Conservation (phyloP, 768 basidiomycete species). For the Xerocomellus intermedius region DNA sequence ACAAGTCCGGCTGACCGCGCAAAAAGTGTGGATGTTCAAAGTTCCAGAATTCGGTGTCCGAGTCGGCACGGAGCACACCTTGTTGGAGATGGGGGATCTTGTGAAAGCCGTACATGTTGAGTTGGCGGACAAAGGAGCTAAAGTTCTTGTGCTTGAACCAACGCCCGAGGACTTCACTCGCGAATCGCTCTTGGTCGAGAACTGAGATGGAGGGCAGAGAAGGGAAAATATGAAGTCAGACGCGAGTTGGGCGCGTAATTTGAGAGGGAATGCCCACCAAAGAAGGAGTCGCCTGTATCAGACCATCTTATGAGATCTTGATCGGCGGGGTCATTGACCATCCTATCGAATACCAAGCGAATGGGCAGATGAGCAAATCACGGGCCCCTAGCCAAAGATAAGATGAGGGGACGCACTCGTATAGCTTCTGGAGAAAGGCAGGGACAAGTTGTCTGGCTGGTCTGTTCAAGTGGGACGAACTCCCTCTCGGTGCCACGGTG, state of each 20-base stretch:
- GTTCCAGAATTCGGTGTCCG: conserved; percentile 83
- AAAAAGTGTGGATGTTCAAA: conserved; percentile 90
- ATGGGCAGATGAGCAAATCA: conserved; percentile 11
- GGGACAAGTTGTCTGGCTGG: conserved; percentile 59
- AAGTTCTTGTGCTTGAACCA: conserved; percentile 99
- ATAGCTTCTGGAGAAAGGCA: conserved; percentile 90
- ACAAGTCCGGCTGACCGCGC: conserved; percentile 82
- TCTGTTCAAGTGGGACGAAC: conserved; percentile 43
- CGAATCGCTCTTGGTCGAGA: conserved; percentile 87
- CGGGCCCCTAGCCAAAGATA: conserved; percentile 7
- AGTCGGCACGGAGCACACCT: conserved; percentile 83
- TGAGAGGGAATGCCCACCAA: conserved; percentile 50
- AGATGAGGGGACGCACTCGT: conserved; percentile 56
- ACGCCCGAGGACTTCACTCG: conserved; percentile 81
- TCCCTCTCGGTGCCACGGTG: conserved; percentile 42
- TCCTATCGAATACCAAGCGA: conserved; percentile 46
- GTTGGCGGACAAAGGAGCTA: conserved; percentile 89
- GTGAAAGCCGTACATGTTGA: conserved; percentile 97
- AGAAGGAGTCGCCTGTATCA: conserved; percentile 88
- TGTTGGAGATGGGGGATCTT: conserved; percentile 96
- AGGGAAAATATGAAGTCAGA: background rate
- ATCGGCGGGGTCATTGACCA: conserved; percentile 86
- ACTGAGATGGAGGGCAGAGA: conserved; percentile 45
- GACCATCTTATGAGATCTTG: conserved; percentile 90
- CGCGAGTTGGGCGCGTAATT: background rate